Evolutionary conservation across 1,284 basidiomycete genomes (phyloP), one percentile per base, ranked within the genome.

Genomic region (Ceraceosorus guamensis): DNA sequence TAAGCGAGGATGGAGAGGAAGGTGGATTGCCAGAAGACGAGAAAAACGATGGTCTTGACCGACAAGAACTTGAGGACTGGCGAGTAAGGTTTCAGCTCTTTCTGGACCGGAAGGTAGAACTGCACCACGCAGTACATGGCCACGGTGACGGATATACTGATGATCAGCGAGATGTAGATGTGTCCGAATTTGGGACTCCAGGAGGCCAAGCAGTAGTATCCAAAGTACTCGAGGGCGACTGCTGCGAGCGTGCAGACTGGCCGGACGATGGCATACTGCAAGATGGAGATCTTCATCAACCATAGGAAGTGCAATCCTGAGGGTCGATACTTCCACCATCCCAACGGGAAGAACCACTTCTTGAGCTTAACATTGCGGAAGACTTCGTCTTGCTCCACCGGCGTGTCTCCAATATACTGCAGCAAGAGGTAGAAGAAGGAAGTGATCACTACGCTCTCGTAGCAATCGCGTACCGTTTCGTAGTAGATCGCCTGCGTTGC

Each of bases 91-190:
- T 81, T 78, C 34, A 89, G 78, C 50, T 83, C 78, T 16, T 77
- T 76, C 4, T 83, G 76, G 8, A 88, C 80, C 1, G 82, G 78
- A 16, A 87, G 65, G 69, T 87, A 88, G 18, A 88, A 77, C 71
- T 88, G 86, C n/a, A 89, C 78, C 51, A 89, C 77, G 68, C 85
- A 87, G 74, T 87, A 88, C 66, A 88, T 88, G 43, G 86, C 85
- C 41, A 88, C 52, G 0, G 86, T 82, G n/a, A 89, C 87, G 0
- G 86, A 87, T 45, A 87, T 71, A 0, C 85, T 85, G 50, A 87
- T 83, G 59, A 85, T 77, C 13, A 82, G 70, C 0, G 81, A 80
- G 58, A 87, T 83, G 53, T 55, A 57, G 13, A 46, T 75, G 66
- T 88, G 85, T 0, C 85, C 85, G 81, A 83, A 88, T 34, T 79